Conservation (phyloP, 139 green algal species). For the Monoraphidium neglectum region DNA sequence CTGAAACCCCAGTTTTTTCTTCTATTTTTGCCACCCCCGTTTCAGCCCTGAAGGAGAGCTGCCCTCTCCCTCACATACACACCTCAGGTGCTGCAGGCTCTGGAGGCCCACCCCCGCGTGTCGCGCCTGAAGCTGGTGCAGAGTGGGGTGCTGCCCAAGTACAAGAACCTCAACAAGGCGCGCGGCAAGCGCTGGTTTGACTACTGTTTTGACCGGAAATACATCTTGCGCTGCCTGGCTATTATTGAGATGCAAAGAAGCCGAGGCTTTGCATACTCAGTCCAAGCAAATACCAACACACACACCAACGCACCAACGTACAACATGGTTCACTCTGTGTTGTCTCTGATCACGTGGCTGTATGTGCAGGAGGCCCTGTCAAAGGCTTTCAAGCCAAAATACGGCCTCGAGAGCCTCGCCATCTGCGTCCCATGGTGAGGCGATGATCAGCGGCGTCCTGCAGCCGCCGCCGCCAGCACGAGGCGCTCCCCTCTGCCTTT, state of each 20-base stretch:
- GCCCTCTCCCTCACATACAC: no score
- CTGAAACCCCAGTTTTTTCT: no score
- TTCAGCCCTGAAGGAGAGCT: no score
- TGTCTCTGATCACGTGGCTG: not conserved
- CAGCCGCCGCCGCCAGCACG: no score
- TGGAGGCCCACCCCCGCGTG: not conserved
- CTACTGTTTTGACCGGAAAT: not conserved
- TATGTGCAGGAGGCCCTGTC: not conserved
- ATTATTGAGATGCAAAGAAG: not conserved
- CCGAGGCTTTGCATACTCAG: not conserved
- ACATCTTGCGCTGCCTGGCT: not conserved
- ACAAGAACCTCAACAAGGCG: conserved; percentile 34
- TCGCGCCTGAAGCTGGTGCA: conserved; percentile 39
- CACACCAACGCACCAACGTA: not conserved
- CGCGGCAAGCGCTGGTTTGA: not conserved
- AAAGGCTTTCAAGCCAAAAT: conserved; percentile 6
- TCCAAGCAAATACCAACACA: not conserved
- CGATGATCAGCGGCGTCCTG: no score
- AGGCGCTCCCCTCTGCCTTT: no score
- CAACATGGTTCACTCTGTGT: not conserved
- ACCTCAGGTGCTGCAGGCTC: not conserved
- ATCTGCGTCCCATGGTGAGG: conserved; percentile 10
- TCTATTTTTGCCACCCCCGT: no score
- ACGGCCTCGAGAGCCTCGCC: not conserved
- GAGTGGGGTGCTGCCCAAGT: conserved; percentile 44